Base-by-base conservation (phyloP, 192 early-diverging fungal genomes). In the Coemansia sp. region DNA sequence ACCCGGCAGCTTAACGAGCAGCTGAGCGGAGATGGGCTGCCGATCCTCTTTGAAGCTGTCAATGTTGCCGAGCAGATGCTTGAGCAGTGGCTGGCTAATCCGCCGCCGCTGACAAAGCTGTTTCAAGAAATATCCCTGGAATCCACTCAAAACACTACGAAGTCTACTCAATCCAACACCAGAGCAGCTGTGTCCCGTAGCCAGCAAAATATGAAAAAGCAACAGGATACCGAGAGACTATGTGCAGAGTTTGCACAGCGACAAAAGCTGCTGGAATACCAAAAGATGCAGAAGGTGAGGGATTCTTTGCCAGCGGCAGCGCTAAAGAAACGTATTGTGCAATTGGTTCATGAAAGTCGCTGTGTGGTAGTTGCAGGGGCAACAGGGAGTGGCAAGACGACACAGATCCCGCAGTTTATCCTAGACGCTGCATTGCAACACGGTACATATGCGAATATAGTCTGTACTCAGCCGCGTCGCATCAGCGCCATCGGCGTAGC, bases 401-500 rank as follows among this genome's bases (percentile, higher is more conserved):
- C 85, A 7, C 90, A 92, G 67, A 83, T 95, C 7, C 93, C 93
- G 13, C 92, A 95, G 65, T 94, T 90, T 52, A 75, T 97, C 28
- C 65, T 97, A 18, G 86, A 89, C 46, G 79, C 72, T 11, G 85
- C 84, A 9, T 83, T 92, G 38, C 26, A 19, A 3, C 35, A 47
- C 8, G 68, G 77, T 16, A 37, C 53, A 35, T 51, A 73, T 13
- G 78, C 68, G 77, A 56, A 79, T 53, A 88, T 96, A 40, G 80
- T 93, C 0, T 91, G 92, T 59, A 97, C 94, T 9, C 94, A 97
- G 67, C 94, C 94, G 6, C 76, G 94, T 15, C 81, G 93, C 9
- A 88, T 97, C 63, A 83, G 83, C 46, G 86, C 87, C 9, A 80
- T 85, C 21, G 79, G 83, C 41, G 82, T 88, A 0, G 88, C 87